These are phyloP conservation scores for Podaxis sp. DNA, from an alignment of 768 basidiomycete species.

Conservation along the genomic window DNA sequence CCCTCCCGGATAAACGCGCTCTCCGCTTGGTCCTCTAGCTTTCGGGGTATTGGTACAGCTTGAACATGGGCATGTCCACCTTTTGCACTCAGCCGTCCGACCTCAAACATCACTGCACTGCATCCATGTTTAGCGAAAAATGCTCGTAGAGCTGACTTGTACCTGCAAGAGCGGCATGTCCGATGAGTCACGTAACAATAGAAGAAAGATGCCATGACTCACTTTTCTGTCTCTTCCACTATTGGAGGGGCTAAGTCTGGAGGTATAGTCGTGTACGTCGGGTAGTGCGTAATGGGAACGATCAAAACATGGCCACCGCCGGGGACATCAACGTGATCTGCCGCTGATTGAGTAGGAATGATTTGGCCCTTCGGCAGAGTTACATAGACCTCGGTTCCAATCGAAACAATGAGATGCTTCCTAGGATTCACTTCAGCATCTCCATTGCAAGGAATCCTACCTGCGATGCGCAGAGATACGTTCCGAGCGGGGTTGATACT, in stretches of 20 bases:
- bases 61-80: slow-evolving; percentile 97
- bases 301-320: slow-evolving; percentile 97
- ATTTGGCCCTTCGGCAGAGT: slow-evolving; percentile 97
- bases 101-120: slow-evolving; percentile 81
- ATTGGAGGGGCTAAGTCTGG: slow-evolving; percentile 74
- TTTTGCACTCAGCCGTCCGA: slow-evolving; percentile 77
- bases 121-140: slow-evolving; percentile 72
- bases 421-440: slow-evolving; percentile 35
- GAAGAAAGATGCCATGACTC: slow-evolving; percentile 14
- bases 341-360: slow-evolving; percentile 68
- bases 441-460: slow-evolving; percentile 1
- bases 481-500: slow-evolving; percentile 25
- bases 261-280: slow-evolving; percentile 82
- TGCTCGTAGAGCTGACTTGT: slow-evolving; percentile 70
- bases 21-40: slow-evolving; percentile 62
- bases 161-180: slow-evolving; percentile 39
- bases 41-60: slow-evolving; percentile 72
- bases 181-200: neutral
- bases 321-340: slow-evolving; percentile 59
- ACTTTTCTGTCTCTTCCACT: slow-evolving; percentile 78
- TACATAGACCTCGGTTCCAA: slow-evolving; percentile 91
- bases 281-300: slow-evolving; percentile 91
- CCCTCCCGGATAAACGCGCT: slow-evolving; percentile 74
- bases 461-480: neutral
- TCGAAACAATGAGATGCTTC: slow-evolving; percentile 94